A percentile compares a stretch with the other conserved stretches of the same genome.
Evolutionary conservation across 805 yeast species (phyloP).

Genomic region (Torulaspora franciscae): DNA sequence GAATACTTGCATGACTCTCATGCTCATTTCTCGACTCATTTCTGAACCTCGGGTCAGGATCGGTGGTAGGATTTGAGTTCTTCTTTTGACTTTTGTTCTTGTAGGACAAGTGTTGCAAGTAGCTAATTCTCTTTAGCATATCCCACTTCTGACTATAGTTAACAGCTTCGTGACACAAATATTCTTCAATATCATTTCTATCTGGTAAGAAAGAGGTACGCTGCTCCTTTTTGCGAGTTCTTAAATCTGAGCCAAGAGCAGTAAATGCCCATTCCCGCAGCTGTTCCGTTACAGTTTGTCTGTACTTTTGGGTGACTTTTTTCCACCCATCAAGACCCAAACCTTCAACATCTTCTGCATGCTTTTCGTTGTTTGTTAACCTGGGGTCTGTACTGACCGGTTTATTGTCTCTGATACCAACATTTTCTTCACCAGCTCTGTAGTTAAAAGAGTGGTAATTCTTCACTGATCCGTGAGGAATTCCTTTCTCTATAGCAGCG

Average conservation of each 20-base stretch:
- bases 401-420: slow-evolving; percentile 80
- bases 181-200: slow-evolving; percentile 50
- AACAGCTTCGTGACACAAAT: slow-evolving; percentile 45
- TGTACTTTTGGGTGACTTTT: slow-evolving; percentile 44
- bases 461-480: not conserved
- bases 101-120: slow-evolving; percentile 61
- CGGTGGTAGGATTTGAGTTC: slow-evolving; percentile 36
- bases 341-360: slow-evolving; percentile 71
- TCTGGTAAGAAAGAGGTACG: slow-evolving; percentile 48
- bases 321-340: slow-evolving; percentile 62
- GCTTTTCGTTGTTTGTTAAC: slow-evolving; percentile 60
- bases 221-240: slow-evolving; percentile 34
- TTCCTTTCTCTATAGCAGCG: not conserved
- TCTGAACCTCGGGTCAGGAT: not conserved
- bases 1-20: slow-evolving; percentile 13
- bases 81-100: slow-evolving; percentile 39
- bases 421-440: slow-evolving; percentile 82
- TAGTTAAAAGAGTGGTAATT: slow-evolving; percentile 65
- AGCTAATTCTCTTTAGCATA: slow-evolving; percentile 63
- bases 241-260: slow-evolving; percentile 30
- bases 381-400: slow-evolving; percentile 77
- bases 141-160: slow-evolving; percentile 61
- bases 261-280: slow-evolving; percentile 52
- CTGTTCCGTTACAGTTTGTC: slow-evolving; percentile 50
- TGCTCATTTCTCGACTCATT: slow-evolving; percentile 9